Percentiles rank a stretch among this genome's conserved stretches.
Evolutionary conservation across 352 stramenopile genomes (phyloP).

Genomic region (Globisporangium perplexum): DNA sequence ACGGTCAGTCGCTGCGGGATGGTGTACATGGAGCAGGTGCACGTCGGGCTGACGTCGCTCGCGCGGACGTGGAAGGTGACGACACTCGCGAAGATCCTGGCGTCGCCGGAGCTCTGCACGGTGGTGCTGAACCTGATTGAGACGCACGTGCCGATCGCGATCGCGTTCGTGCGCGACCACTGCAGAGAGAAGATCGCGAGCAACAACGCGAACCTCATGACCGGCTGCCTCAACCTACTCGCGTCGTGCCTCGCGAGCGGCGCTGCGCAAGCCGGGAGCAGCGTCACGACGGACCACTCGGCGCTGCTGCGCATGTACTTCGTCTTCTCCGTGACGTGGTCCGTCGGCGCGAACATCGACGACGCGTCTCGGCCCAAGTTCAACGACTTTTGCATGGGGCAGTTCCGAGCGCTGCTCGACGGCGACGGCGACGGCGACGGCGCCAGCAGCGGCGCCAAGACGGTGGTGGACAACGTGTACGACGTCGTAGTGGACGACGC

Average conservation of each 20-base stretch:
- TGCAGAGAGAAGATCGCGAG: constrained; percentile 86
- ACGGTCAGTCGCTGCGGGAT: constrained; percentile 89
- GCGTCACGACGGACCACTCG: constrained; percentile 39
- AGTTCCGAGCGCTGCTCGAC: constrained; percentile 59
- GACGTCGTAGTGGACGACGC: constrained; percentile 79
- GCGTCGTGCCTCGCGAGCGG: constrained; percentile 58
- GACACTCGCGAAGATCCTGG: constrained; percentile 63
- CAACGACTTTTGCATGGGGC: constrained; percentile 81
- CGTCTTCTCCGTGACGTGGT: constrained; percentile 84
- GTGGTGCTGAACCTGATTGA: constrained; percentile 77
- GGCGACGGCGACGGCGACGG: constrained; percentile 38
- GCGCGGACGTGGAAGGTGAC: constrained; percentile 73
- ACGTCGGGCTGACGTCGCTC: constrained; percentile 70
- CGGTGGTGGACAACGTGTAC: constrained; percentile 73
- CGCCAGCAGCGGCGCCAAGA: constrained; percentile 18
- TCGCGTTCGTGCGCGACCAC: constrained; percentile 87
- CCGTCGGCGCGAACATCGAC: constrained; percentile 84
- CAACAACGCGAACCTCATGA: constrained; percentile 87
- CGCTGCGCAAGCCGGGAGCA: constrained; percentile 29
- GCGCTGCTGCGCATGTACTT: constrained; percentile 83
- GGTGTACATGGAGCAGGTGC: constrained; percentile 91
- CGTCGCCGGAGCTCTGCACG: constrained; percentile 48
- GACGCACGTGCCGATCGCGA: constrained; percentile 71
- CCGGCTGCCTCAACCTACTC: constrained; percentile 84
- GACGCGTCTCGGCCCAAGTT: constrained; percentile 78